phyloP scores from a whole-genome alignment of 1,284 basidiomycete species.

The Pyrrhoderma lamaoense region DNA sequence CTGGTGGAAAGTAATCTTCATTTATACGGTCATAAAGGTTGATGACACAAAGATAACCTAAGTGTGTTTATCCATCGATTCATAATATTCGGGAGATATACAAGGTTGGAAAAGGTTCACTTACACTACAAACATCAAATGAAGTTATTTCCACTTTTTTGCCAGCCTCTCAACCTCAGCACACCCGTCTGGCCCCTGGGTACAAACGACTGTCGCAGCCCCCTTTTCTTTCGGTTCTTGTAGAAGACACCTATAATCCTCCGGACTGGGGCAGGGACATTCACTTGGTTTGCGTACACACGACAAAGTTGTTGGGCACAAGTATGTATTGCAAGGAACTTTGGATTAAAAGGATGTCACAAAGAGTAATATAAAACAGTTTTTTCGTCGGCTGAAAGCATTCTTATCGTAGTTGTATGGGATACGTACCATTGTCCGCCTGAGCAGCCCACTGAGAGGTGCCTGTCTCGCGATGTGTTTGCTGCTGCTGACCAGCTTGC shows the following conservation, averaged over 20 bases:
- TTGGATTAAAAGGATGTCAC: conserved; percentile 21
- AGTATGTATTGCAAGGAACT: conserved; percentile 54
- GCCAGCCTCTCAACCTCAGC: conserved; percentile 40
- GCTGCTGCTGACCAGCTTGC: conserved; percentile 37
- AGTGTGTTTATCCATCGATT: too few relatives aligned
- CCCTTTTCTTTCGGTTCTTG: conserved; percentile 38
- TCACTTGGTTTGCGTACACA: conserved; percentile 47
- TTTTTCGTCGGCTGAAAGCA: too few relatives aligned
- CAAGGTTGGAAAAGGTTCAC: neutral
- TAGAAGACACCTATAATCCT: conserved; percentile 54
- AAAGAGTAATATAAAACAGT: neutral
- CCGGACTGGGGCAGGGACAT: conserved; percentile 53
- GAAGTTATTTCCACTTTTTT: conserved; percentile 25
- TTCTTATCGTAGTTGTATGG: neutral
- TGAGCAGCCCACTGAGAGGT: conserved; percentile 56
- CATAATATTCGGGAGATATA: too few relatives aligned
- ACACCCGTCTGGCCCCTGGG: conserved; percentile 48
- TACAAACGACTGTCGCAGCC: conserved; percentile 48
- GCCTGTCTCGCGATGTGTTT: conserved; percentile 38
- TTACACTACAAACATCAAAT: neutral
- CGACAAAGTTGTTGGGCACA: conserved; percentile 54
- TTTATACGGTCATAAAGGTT: too few relatives aligned
- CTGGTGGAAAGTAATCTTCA: too few relatives aligned
- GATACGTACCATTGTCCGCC: conserved; percentile 34
- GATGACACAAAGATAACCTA: neutral